phyloP scores from a whole-genome alignment of 2,329 filamentous ascomycete species.

The Fusarium coffeatum region DNA sequence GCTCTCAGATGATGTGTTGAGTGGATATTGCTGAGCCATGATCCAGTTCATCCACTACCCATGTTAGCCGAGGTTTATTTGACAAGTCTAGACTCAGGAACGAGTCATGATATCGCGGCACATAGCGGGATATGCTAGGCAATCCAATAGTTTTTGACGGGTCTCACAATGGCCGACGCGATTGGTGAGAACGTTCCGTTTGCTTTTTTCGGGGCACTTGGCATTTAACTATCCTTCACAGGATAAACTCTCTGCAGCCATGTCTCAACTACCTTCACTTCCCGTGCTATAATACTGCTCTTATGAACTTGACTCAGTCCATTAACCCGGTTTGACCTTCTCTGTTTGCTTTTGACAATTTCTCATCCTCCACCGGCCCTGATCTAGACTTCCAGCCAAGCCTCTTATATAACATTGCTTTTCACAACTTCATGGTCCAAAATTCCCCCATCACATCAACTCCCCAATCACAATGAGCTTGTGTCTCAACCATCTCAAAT shows the following conservation, averaged over 20 bases:
- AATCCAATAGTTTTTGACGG: background rate
- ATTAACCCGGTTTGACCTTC: background rate
- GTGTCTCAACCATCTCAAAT: background rate
- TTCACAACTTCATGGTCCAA: background rate
- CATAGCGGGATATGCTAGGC: no score
- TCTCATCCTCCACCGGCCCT: no score
- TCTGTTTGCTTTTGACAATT: background rate
- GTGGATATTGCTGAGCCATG: background rate
- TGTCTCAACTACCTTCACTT: no score
- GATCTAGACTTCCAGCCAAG: no score
- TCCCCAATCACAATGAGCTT: background rate
- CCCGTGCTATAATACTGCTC: background rate
- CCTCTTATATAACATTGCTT: background rate
- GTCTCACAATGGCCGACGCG: background rate
- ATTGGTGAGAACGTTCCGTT: background rate
- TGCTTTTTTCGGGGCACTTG: background rate
- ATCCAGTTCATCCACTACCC: background rate
- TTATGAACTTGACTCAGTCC: fast-evolving
- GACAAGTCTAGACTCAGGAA: background rate
- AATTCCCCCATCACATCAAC: background rate
- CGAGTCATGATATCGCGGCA: background rate
- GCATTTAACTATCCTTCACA: no score
- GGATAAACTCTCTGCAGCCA: background rate
- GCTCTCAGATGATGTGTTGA: background rate
- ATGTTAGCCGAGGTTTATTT: background rate